Percentiles rank a stretch among this genome's conserved stretches.
Evolutionary conservation across 805 yeast species (phyloP).

Genomic region (Barnettozyma siamensis): DNA sequence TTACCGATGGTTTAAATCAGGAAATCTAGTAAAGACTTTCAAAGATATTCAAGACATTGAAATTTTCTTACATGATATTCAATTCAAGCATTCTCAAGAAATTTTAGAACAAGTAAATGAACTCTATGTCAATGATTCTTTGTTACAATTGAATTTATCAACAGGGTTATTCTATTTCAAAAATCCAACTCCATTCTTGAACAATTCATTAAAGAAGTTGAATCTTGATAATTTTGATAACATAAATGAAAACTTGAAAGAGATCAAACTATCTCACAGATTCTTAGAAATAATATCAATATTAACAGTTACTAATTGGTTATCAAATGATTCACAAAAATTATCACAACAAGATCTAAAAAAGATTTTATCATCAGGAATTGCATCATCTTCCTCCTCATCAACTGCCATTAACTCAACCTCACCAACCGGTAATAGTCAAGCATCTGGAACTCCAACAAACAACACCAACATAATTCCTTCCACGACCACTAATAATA

Average conservation of each 20-base stretch:
- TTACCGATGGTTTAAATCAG: slow-evolving; percentile 61
- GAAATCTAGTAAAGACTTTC: slow-evolving; percentile 31
- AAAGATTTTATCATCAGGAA: slow-evolving; percentile 18
- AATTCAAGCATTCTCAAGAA: slow-evolving; percentile 34
- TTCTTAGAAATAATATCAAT: slow-evolving; percentile 46
- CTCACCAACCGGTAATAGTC: not conserved
- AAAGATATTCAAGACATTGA: slow-evolving; percentile 33
- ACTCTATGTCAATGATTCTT: slow-evolving; percentile 25
- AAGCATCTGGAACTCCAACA: not conserved
- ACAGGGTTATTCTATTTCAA: slow-evolving; percentile 39
- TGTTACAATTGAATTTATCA: slow-evolving; percentile 23
- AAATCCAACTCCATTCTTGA: slow-evolving; percentile 35
- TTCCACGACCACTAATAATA: not conserved
- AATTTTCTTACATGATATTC: slow-evolving; percentile 31
- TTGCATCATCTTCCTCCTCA: not conserved
- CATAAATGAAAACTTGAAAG: slow-evolving; percentile 19
- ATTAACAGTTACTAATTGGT: slow-evolving; percentile 66
- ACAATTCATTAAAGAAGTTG: slow-evolving; percentile 18
- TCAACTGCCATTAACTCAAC: not conserved
- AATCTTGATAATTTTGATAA: slow-evolving; percentile 23
- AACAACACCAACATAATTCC: not conserved
- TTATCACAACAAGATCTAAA: slow-evolving; percentile 43
- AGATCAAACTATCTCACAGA: slow-evolving; percentile 16
- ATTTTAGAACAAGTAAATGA: slow-evolving; percentile 30
- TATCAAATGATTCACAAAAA: slow-evolving; percentile 47